Conservation (phyloP, 1,284 basidiomycete species). For the Trichosporon sp. region DNA sequence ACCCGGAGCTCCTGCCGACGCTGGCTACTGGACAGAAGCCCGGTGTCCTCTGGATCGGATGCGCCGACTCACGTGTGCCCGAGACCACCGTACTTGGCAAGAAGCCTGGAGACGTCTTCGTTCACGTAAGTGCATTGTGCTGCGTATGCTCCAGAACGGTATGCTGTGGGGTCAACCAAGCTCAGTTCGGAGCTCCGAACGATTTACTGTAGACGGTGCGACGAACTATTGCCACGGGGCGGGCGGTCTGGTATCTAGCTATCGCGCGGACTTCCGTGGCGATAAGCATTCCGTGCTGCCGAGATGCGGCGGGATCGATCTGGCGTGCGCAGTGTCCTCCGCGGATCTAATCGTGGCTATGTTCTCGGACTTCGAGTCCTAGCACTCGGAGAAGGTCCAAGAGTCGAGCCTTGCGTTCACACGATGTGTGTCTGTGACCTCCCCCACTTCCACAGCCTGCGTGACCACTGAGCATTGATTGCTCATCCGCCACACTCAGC, state of each 20-base stretch:
- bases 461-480: neutral
- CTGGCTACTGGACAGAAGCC: conserved; percentile 52
- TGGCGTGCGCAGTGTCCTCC: neutral
- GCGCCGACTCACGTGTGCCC: conserved; percentile 55
- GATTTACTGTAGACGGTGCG: too few species aligned
- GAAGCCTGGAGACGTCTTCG: conserved; percentile 69
- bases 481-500: neutral
- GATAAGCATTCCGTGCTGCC: neutral
- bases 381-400: neutral
- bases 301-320: neutral
- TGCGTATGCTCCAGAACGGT: too few species aligned
- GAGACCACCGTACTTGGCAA: conserved; percentile 51
- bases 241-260: neutral
- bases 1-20: conserved; percentile 45
- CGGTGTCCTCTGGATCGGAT: conserved; percentile 55
- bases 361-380: neutral
- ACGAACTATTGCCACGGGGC: neutral
- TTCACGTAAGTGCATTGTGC: conserved; percentile 57
- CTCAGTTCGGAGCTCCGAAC: too few species aligned
- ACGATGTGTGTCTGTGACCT: neutral
- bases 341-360: neutral
- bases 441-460: neutral
- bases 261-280: neutral
- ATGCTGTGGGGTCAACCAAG: too few species aligned
- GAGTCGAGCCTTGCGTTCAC: neutral